These are phyloP conservation scores for Lentinula aciculospora DNA, from an alignment of 768 basidiomycete genomes.

Conservation along the genomic window DNA sequence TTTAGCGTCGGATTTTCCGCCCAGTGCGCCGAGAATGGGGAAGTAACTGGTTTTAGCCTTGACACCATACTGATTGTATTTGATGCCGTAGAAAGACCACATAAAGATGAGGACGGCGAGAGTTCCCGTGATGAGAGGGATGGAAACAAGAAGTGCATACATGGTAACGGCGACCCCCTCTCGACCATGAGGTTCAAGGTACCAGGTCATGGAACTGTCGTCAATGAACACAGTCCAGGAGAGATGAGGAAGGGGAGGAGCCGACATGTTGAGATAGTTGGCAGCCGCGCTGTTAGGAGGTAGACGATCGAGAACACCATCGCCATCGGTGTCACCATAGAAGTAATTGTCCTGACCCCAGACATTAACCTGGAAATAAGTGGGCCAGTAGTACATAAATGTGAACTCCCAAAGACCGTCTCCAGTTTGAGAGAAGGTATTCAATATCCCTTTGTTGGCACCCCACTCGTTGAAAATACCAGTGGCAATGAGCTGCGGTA, in stretches of 20 bases:
- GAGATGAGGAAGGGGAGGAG: constrained; percentile 82
- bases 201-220: constrained; percentile 74
- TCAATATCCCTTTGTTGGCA: constrained; percentile 74
- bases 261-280: constrained; percentile 89
- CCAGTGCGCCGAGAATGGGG: constrained; percentile 71
- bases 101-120: constrained; percentile 85
- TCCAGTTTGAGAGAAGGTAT: constrained; percentile 58
- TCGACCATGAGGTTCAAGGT: constrained; percentile 76
- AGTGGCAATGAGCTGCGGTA: constrained; percentile 82
- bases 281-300: constrained; percentile 83
- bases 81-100: constrained; percentile 97
- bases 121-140: constrained; percentile 84
- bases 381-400: constrained; percentile 89
- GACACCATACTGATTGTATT: constrained; percentile 88
- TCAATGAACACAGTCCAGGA: constrained; percentile 83
- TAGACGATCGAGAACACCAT: constrained; percentile 85
- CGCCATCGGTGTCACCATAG: constrained; percentile 86
- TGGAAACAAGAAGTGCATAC: constrained; percentile 76
- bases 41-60: constrained; percentile 79
- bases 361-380: constrained; percentile 85
- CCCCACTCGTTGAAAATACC: constrained; percentile 93
- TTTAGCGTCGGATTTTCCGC: constrained; percentile 65
- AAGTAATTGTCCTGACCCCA: constrained; percentile 90
- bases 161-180: constrained; percentile 80
- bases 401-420: constrained; percentile 80